These are phyloP conservation scores for Sutorius eximius DNA, from an alignment of 1,284 basidiomycete species.

Conservation along the genomic window DNA sequence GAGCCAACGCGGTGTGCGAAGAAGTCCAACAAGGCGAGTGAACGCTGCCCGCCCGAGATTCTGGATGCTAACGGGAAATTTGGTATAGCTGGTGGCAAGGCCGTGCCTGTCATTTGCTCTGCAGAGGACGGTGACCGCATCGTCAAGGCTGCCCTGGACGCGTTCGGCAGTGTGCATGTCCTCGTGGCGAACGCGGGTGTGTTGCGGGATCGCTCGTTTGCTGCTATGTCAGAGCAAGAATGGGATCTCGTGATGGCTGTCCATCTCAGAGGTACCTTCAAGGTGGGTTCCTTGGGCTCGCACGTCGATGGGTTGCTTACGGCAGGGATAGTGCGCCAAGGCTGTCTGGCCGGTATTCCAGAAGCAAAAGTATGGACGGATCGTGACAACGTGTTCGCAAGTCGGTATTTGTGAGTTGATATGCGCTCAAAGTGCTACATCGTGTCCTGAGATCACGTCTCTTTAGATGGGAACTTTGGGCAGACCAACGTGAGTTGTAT, in stretches of 20 bases:
- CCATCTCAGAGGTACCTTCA: slow-evolving; percentile 82
- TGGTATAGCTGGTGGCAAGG: slow-evolving; percentile 80
- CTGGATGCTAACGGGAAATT: background rate
- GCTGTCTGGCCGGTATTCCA: slow-evolving; percentile 98
- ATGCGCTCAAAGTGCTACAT: background rate
- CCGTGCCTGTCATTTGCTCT: slow-evolving; percentile 80
- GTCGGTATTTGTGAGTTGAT: slow-evolving; percentile 82
- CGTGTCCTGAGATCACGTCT: slow-evolving; percentile 4
- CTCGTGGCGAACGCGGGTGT: slow-evolving; percentile 96
- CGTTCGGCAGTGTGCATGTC: slow-evolving; percentile 88
- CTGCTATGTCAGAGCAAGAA: slow-evolving; percentile 86
- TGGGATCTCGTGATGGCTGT: slow-evolving; percentile 94
- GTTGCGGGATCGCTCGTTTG: slow-evolving; percentile 89
- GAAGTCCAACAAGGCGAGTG: slow-evolving; percentile 77
- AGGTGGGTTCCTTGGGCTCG: slow-evolving; percentile 39
- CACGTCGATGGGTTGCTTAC: slow-evolving; percentile 5
- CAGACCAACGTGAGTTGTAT: slow-evolving; percentile 71
- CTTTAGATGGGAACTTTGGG: slow-evolving; percentile 88
- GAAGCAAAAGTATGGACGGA: slow-evolving; percentile 96
- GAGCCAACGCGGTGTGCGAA: slow-evolving; percentile 80
- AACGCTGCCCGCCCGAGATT: background rate
- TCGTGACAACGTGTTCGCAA: slow-evolving; percentile 91
- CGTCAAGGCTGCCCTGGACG: slow-evolving; percentile 84
- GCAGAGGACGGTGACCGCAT: slow-evolving; percentile 92
- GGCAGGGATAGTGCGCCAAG: slow-evolving; percentile 67